Conservation (phyloP, 257 asterid species). For the Solanum etuberosum region DNA sequence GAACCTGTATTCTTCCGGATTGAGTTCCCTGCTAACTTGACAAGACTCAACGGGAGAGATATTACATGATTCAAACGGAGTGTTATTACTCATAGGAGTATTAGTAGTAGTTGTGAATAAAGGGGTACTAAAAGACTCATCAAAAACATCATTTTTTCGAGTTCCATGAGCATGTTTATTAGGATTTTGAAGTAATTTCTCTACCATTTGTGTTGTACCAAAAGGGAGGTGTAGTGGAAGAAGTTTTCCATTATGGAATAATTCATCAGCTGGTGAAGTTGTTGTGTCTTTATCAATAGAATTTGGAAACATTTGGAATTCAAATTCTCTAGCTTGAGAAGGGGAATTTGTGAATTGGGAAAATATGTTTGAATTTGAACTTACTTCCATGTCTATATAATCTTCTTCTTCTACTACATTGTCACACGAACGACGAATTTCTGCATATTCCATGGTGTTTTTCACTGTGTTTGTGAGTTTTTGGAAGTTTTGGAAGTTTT, state of each 20-base stretch:
- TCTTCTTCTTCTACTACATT: slow-evolving; percentile 44
- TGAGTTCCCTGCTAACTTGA: slow-evolving; percentile 60
- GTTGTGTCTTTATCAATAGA: slow-evolving; percentile 45
- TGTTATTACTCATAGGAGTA: slow-evolving; percentile 24
- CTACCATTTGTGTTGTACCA: slow-evolving; percentile 65
- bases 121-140: slow-evolving; percentile 47
- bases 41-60: slow-evolving; percentile 53
- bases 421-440: slow-evolving; percentile 12
- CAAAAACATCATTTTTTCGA: background rate
- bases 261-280: slow-evolving; percentile 76
- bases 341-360: slow-evolving; percentile 13
- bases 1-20: slow-evolving; percentile 27
- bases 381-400: slow-evolving; percentile 68
- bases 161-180: slow-evolving; percentile 3
- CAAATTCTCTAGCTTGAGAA: slow-evolving; percentile 40
- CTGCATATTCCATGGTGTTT: background rate
- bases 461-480: background rate
- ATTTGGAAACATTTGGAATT: slow-evolving; percentile 70
- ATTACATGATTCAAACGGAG: slow-evolving; percentile 71
- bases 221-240: slow-evolving; percentile 94
- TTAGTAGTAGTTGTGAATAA: slow-evolving; percentile 26
- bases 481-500: background rate
- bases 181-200: slow-evolving; percentile 39
- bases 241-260: slow-evolving; percentile 84
- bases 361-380: slow-evolving; percentile 27